Conservation (phyloP, 371 early-diverging fungal genomes). For the Rhizopus stolonifer region DNA sequence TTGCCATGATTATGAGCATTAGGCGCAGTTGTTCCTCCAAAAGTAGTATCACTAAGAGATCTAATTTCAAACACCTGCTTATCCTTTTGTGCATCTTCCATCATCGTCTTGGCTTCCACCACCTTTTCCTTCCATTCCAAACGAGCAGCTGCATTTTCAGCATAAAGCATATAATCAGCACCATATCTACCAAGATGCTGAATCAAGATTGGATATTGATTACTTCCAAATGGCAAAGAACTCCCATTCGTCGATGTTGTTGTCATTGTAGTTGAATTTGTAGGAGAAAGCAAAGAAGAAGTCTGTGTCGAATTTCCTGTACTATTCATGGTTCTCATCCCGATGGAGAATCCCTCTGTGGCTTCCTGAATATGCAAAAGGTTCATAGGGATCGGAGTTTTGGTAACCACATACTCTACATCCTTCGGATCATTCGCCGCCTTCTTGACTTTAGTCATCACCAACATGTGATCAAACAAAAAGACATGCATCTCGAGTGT, state of each 20-base stretch:
- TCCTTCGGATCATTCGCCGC: slow-evolving; percentile 40
- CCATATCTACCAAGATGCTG: slow-evolving; percentile 28
- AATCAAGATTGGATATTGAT: slow-evolving; percentile 11
- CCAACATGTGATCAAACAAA: slow-evolving; percentile 80
- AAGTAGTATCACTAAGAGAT: slow-evolving; percentile 16
- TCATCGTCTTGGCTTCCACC: slow-evolving; percentile 65
- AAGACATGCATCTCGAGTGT: slow-evolving; percentile 67
- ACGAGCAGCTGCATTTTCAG: slow-evolving; percentile 21
- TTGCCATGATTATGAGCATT: slow-evolving; percentile 31
- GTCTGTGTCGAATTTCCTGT: background rate
- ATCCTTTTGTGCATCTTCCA: slow-evolving; percentile 41
- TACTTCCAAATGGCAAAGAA: slow-evolving; percentile 12
- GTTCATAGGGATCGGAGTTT: slow-evolving; percentile 63
- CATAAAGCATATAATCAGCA: slow-evolving; percentile 13
- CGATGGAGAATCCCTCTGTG: slow-evolving; percentile 46
- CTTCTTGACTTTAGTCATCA: slow-evolving; percentile 68
- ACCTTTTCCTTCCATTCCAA: slow-evolving; percentile 71
- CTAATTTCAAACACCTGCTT: slow-evolving; percentile 20
- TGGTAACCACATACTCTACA: slow-evolving; percentile 59
- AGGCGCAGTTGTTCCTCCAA: slow-evolving; percentile 2
- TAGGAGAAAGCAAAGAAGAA: slow-evolving; percentile 18
- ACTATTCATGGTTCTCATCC: slow-evolving; percentile 20
- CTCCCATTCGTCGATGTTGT: background rate
- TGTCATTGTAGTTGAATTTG: background rate
- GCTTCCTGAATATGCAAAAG: slow-evolving; percentile 56